Evolutionary conservation across 805 yeast genomes (phyloP).

Genomic region (Kuraishia ogatae): DNA sequence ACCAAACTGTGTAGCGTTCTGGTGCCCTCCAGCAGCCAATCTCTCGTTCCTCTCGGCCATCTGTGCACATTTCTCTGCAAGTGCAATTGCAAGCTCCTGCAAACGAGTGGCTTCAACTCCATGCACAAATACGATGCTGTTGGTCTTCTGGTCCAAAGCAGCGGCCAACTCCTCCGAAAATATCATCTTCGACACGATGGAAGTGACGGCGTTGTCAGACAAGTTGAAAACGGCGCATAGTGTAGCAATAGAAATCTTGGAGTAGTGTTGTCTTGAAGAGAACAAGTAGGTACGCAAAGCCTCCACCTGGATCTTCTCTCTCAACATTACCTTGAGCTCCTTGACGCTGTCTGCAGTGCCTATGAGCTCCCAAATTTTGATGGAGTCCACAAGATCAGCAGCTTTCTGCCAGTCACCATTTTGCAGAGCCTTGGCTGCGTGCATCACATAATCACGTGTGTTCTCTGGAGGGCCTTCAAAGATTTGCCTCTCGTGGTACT

Average conservation of each 20-base stretch:
- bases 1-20: conserved; percentile 13
- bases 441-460: conserved; percentile 86
- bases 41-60: conserved; percentile 82
- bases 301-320: conserved; percentile 74
- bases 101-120: conserved; percentile 76
- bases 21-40: conserved; percentile 70
- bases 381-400: conserved; percentile 58
- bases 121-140: conserved; percentile 57
- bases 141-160: conserved; percentile 56
- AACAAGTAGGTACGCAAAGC: conserved; percentile 90
- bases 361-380: conserved; percentile 82
- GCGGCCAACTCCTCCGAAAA: conserved; percentile 73
- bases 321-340: conserved; percentile 61
- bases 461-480: conserved; percentile 98
- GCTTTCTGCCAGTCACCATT: conserved; percentile 86
- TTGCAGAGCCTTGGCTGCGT: conserved; percentile 83
- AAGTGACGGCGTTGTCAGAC: conserved; percentile 42
- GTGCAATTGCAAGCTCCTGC: conserved; percentile 78
- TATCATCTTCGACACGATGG: conserved; percentile 68
- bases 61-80: conserved; percentile 74
- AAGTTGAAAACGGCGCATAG: conserved; percentile 64
- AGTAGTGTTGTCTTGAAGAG: conserved; percentile 69
- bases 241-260: conserved; percentile 61
- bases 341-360: conserved; percentile 60
- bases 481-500: conserved; percentile 87